Evolutionary conservation across 345 rosid genomes (phyloP).

Genomic region (Citrus unshiu): DNA sequence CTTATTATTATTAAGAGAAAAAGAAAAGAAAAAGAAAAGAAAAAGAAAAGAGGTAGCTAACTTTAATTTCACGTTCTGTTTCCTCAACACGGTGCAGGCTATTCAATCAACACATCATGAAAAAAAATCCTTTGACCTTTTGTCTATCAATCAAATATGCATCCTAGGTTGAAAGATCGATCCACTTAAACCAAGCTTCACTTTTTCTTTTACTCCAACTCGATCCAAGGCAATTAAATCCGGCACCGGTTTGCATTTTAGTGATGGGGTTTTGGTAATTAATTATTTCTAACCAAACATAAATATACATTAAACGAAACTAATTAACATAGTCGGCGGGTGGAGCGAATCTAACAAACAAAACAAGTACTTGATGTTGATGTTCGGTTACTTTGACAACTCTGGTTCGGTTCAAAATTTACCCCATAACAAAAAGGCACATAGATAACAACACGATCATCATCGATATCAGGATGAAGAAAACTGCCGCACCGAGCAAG

Average conservation of each 20-base stretch:
- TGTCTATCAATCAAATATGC: neutral
- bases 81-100: neutral
- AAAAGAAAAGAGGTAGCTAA: neutral
- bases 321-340: neutral
- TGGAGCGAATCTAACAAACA: conserved; percentile 4
- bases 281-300: neutral
- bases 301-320: neutral
- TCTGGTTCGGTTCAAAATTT: conserved; percentile 9
- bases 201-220: too few species aligned
- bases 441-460: neutral
- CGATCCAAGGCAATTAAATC: neutral
- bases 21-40: neutral
- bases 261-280: neutral
- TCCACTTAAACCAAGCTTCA: neutral
- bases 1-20: too few species aligned
- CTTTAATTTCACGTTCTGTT: neutral
- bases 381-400: conserved; percentile 22
- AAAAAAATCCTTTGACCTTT: neutral
- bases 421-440: neutral
- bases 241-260: neutral
- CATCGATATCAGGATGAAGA: conserved; percentile 21
- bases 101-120: neutral
- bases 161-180: neutral
- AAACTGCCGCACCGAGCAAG: conserved; percentile 78
- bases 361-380: conserved; percentile 7